Evolutionary conservation across 257 asterid genomes (phyloP), one percentile per base, ranked within the genome.

Genomic region (Solanum clarkiae): DNA sequence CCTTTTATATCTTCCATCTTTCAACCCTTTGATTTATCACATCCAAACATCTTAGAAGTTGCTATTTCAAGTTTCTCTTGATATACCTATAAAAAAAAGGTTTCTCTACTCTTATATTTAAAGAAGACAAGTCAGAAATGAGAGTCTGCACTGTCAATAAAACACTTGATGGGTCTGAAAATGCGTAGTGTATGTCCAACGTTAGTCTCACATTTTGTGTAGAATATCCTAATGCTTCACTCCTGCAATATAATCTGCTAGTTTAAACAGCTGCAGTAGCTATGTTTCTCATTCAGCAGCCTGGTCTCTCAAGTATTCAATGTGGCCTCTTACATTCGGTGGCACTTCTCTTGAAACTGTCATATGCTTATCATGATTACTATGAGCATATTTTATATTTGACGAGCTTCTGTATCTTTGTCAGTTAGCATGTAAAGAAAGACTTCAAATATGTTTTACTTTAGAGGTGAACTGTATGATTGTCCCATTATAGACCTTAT

Each of bases 71-170:
- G 93, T 84, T 97, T 97, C 42, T 63, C 18, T 63, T 24, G 70
- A 63, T 12, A 63, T 63, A 24, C 42, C 40, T 62, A 11, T 22
- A 1, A 22, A 4, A 62, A 62, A 10, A 9, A n/a, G 66, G 29
- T 20, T 72, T 42, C 90, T 93, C 97, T 88, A 92, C 93, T 91
- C 92, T 93, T 72, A 90, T 90, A 72, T 87, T 94, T 93, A 94
- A 90, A 85, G 98, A 91, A 87, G 97, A 90, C 88, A 95, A 80
- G 45, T 97, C 99, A 13, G 99, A 94, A 71, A 93, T 75, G 87
- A 97, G 99, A 68, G 99, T 95, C 94, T 93, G 99, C 86, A 93
- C 92, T 45, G 97, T 95, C 89, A 95, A 90, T 85, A 97, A 89
- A 84, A 96, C 99, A 90, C 92, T 95, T 70, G 97, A 93, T 77